These are phyloP conservation scores for Lecanicillium sp. DNA, from an alignment of 2,329 filamentous ascomycete species.

Conservation along the genomic window DNA sequence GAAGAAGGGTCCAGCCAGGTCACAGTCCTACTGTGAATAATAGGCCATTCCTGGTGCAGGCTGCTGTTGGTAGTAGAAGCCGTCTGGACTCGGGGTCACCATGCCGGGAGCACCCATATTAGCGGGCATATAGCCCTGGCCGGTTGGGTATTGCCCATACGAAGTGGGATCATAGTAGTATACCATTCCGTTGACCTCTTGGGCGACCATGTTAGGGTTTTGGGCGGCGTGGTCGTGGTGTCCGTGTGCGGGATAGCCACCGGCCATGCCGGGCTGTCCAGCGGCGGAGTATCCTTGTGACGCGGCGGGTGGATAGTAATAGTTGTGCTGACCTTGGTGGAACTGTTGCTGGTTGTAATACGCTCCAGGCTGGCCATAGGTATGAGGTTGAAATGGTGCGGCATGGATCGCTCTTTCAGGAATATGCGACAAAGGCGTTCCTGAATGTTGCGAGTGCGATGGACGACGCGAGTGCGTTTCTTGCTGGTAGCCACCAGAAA, in stretches of 20 bases:
- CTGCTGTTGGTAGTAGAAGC: constrained; percentile 64
- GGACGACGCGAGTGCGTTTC: constrained; percentile 58
- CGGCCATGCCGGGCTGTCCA: constrained; percentile 36
- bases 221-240: constrained; percentile 29
- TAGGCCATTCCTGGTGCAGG: constrained; percentile 49
- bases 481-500: constrained; percentile 48
- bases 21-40: constrained; percentile 47
- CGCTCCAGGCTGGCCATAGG: constrained; percentile 46
- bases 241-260: constrained; percentile 33
- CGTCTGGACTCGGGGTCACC: constrained; percentile 61
- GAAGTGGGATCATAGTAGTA: constrained; percentile 75
- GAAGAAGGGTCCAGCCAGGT: constrained; percentile 1
- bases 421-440: constrained; percentile 83
- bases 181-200: constrained; percentile 92
- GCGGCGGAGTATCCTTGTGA: constrained; percentile 52
- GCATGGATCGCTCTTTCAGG: constrained; percentile 89
- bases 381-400: constrained; percentile 75
- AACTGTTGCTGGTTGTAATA: constrained; percentile 48
- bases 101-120: constrained; percentile 70
- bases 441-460: constrained; percentile 63
- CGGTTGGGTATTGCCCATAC: constrained; percentile 40
- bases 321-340: constrained; percentile 43
- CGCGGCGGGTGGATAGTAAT: constrained; percentile 56
- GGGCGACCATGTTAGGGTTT: constrained; percentile 53
- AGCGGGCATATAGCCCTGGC: constrained; percentile 46